Percentiles rank a stretch among this genome's conserved stretches.
phyloP scores from a whole-genome alignment of 805 yeast genomes.

The Candida odintsovae region DNA sequence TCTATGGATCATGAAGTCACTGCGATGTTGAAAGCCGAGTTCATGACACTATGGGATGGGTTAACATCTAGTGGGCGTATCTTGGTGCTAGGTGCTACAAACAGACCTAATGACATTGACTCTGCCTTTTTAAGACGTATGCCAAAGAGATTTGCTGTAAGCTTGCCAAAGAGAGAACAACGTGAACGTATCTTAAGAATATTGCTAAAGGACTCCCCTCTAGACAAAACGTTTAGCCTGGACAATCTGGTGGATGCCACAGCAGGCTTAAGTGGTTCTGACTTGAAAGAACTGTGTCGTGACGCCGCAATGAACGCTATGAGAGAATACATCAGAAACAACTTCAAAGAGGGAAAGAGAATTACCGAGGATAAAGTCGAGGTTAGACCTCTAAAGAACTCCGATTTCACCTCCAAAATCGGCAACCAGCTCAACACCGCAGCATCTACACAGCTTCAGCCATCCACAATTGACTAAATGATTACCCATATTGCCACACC shows the following conservation, averaged over 20 bases:
- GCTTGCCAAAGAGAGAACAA: constrained; percentile 63
- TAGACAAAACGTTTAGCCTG: constrained; percentile 58
- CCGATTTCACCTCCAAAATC: constrained; percentile 42
- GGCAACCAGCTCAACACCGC: constrained; percentile 12
- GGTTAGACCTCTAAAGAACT: constrained; percentile 55
- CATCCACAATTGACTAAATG: neutral
- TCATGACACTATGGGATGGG: constrained; percentile 98
- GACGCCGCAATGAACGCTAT: constrained; percentile 90
- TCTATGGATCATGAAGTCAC: constrained; percentile 92
- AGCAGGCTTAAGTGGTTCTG: constrained; percentile 83
- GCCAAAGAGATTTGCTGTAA: constrained; percentile 83
- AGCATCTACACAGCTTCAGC: constrained; percentile 5
- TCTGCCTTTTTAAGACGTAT: constrained; percentile 86
- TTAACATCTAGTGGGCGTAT: constrained; percentile 70
- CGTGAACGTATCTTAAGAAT: constrained; percentile 66
- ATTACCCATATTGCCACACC: too few species aligned
- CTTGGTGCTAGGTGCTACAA: constrained; percentile 90
- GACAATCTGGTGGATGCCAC: constrained; percentile 57
- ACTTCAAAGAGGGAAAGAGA: constrained; percentile 30
- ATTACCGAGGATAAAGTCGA: constrained; percentile 32
- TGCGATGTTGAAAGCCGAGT: constrained; percentile 90
- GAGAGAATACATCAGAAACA: constrained; percentile 70
- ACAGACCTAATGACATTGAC: constrained; percentile 87
- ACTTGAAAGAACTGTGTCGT: constrained; percentile 83
- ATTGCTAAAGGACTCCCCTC: constrained; percentile 56